Evolutionary conservation across 1,284 basidiomycete species (phyloP), one percentile per base, ranked within the genome.

Genomic region (Termitomyces sp.): DNA sequence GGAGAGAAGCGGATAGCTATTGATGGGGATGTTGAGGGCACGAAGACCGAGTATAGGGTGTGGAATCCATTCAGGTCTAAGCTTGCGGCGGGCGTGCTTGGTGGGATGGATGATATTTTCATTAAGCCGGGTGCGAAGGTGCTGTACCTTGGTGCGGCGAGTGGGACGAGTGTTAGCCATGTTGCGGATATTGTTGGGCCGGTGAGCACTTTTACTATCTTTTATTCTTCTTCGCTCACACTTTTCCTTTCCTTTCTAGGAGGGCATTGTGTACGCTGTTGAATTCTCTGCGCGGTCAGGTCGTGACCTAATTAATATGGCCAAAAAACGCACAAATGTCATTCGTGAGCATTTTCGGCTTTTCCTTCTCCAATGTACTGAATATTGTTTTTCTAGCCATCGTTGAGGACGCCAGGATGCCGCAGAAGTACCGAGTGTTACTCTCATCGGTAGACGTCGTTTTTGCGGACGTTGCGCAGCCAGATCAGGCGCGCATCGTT

Each of bases 1-100:
- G 97, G 96, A 63, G 96, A 99, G 76, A 99, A 99, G 81, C 81
- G 92, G 75, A 91, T 95, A 74, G 82, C 86, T 48, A 81, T 96
- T 64, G 89, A 92, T 8, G 84, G 84, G 4, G 83, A 81, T 48
- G 81, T 83, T 56, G 89, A 90, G 49, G 90, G 86, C 53, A 88
- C 86, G 57, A 99, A 99, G 79, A 81, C 88, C 64, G 96, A 99
- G 74, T 99, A 98, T 76, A 83, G 96, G 58, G 97, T 99, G 34
- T 99, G 96, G 96, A 99, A 99, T 78, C 97, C 96, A 55, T 99
- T 99, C 87, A 83, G 97, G 63, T 89, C 84, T 69, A 99, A 99
- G 81, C 76, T 99, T 64, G 97, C 96, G 34, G 96, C 96, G 40
- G 97, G 96, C 76, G 92, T 99, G 52, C 80, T 99, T 56, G 94